Base-by-base conservation (phyloP, 306 rosid species). In the Abrus pulchellus region DNA sequence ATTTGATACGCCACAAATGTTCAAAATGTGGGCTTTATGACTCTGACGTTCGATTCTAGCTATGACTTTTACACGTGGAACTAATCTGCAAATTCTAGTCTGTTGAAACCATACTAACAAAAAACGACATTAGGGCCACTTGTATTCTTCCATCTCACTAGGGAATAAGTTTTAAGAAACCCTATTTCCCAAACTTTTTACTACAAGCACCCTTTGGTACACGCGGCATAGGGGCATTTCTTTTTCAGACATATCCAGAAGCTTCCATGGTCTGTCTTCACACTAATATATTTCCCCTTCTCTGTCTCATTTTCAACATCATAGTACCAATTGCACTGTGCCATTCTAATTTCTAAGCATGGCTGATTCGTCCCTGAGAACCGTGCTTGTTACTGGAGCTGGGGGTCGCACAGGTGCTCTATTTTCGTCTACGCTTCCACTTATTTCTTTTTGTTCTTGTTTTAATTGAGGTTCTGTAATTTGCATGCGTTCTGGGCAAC, bases 301-400 rank as follows among this genome's bases (percentile, higher is more conserved):
- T 41, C 7, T 41, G 0, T 9, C 30, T 41, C 49, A 8, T 7
- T 41, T 66, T 3, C 8, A 10, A 28, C 41, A 45, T 3, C 72
- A 20, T 12, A 28, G 41, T 68, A 6, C 54, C n/a, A 66, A 27
- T 66, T 43, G n/a, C 53, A 20, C 54, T 20, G 20, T 4, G 9
- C 36, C 7, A 5, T 34, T 65, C 40, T 10, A 38, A 20, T 20
- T 20, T n/a, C 87, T 20, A 20, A 20, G 20, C 34, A 94, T 93
- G 99, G 94, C 97, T 45, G 92, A 78, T 79, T 83, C 82, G 5
- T 80, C 87, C 72, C 72, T 30, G n/a, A 76, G 38, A 61, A 90
- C 93, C 4, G 97, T 95, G 34, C 99, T 95, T 44, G 97, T 95
- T 68, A 91, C 99, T 3, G 99, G 99, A 75, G 97, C 99, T 49